These are phyloP conservation scores for Lotmaria passim DNA, from an alignment of 208 protist species.

Conservation along the genomic window DNA sequence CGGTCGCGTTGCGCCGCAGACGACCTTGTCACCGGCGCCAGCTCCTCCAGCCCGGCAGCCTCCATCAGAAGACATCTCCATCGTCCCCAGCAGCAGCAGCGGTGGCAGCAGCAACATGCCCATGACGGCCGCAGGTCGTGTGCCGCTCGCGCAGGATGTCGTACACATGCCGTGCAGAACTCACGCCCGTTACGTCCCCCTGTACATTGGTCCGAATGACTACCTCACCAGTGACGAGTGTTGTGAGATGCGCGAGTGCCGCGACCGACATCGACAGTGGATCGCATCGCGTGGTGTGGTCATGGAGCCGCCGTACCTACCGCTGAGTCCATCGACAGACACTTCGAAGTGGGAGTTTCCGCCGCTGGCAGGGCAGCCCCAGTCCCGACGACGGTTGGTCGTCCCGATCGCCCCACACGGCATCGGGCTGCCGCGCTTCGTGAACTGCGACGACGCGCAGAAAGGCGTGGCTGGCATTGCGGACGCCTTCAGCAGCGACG, in stretches of 20 bases:
- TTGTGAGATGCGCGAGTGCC: conserved; percentile 12
- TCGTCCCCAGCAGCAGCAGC: background rate
- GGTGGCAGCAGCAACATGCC: background rate
- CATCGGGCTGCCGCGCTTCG: background rate
- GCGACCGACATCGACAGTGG: conserved; percentile 12
- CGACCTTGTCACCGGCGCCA: too few relatives aligned
- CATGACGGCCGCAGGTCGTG: background rate
- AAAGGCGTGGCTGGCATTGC: conserved; percentile 2
- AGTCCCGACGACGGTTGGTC: conserved; percentile 6
- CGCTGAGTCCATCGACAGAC: background rate
- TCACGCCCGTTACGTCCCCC: conserved; percentile 12
- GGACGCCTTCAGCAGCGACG: background rate
- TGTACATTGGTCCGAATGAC: background rate
- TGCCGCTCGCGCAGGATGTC: conserved; percentile 5
- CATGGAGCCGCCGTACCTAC: background rate
- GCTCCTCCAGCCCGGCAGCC: too few relatives aligned
- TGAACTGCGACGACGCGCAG: conserved; percentile 1
- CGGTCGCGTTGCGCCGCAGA: too few relatives aligned
- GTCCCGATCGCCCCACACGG: conserved; percentile 16
- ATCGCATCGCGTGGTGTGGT: background rate
- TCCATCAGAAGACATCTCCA: too few relatives aligned
- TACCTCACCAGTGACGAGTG: conserved; percentile 3
- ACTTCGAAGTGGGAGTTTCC: background rate
- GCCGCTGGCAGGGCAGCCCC: conserved; percentile 3
- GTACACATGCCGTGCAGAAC: background rate